Conservation (phyloP, 2,329 filamentous ascomycete genomes). For the Clonostachys sp. region DNA sequence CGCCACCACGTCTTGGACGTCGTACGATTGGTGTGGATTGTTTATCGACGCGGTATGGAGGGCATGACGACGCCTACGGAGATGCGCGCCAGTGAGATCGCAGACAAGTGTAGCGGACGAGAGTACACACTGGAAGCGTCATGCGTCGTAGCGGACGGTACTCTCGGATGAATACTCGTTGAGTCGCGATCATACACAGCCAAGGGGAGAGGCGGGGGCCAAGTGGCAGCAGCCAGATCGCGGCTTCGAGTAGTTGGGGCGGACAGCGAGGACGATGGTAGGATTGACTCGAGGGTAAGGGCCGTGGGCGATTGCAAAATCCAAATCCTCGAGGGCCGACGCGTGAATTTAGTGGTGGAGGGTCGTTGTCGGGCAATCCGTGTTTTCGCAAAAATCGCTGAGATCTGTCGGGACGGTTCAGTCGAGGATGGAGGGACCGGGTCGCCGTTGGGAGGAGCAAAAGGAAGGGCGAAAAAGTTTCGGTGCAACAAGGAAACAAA, state of each 20-base stretch:
- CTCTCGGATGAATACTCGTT: background rate
- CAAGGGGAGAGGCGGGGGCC: background rate
- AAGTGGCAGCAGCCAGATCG: background rate
- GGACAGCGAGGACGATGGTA: conserved; percentile 1
- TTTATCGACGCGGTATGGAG: conserved; percentile 48
- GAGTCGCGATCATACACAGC: background rate
- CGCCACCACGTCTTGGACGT: conserved; percentile 33
- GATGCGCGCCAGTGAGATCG: conserved; percentile 29
- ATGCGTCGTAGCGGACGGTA: conserved; percentile 10
- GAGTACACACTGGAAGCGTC: conserved; percentile 10
- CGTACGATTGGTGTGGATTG: conserved; percentile 29
- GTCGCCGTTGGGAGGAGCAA: conserved; percentile 6
- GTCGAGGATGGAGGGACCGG: conserved; percentile 7
- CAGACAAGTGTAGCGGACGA: conserved; percentile 10
- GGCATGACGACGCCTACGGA: conserved; percentile 53
- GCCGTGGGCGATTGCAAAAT: conserved; percentile 3
- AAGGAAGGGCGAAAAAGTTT: conserved; percentile 12
- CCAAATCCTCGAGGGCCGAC: conserved; percentile 7
- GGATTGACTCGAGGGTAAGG: conserved; percentile 2
- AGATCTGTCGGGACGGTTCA: conserved; percentile 10
- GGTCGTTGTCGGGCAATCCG: conserved; percentile 13
- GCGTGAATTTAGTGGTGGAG: conserved; percentile 13
- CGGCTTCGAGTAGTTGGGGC: background rate
- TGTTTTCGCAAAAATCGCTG: conserved; percentile 22
- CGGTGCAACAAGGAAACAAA: conserved; percentile 4